A percentile compares a stretch with the other conserved stretches of the same genome.
These are phyloP conservation scores for Nasturtium officinale DNA, from an alignment of 345 rosid species.

Conservation along the genomic window DNA sequence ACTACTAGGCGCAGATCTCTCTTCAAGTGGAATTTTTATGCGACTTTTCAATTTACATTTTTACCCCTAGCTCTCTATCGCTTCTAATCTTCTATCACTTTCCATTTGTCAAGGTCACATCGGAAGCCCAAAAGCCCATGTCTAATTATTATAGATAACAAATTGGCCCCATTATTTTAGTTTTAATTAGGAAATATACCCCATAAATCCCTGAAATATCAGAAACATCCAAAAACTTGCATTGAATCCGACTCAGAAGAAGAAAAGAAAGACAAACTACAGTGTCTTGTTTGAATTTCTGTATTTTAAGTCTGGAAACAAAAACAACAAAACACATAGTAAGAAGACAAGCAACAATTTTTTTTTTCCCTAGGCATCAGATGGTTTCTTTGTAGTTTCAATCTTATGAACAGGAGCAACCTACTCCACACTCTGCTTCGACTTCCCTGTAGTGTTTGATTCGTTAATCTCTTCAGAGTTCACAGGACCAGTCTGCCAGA, in stretches of 20 bases:
- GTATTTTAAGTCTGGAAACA: conserved; percentile 9
- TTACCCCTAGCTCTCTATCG: conserved; percentile 11
- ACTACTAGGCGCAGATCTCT: neutral
- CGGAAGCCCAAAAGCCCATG: conserved; percentile 11
- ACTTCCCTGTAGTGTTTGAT: conserved; percentile 31
- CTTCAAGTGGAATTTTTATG: neutral
- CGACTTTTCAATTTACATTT: neutral
- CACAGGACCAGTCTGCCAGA: conserved; percentile 54
- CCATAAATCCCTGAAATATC: neutral
- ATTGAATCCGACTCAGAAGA: neutral
- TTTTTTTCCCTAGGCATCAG: neutral
- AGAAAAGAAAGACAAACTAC: neutral
- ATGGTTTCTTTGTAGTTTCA: conserved; percentile 33
- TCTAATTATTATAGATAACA: neutral
- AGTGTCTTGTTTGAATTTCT: conserved; percentile 3
- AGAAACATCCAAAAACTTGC: neutral
- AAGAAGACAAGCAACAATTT: neutral
- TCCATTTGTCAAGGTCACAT: neutral
- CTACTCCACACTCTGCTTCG: conserved; percentile 42
- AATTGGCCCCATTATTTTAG: neutral
- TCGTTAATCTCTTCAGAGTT: conserved; percentile 40
- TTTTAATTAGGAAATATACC: neutral
- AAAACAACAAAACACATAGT: neutral
- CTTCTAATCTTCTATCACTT: neutral
- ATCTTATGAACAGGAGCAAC: conserved; percentile 40